Conservation (phyloP, 1,139 yeast genomes). For the Torulaspora pretoriensis region DNA sequence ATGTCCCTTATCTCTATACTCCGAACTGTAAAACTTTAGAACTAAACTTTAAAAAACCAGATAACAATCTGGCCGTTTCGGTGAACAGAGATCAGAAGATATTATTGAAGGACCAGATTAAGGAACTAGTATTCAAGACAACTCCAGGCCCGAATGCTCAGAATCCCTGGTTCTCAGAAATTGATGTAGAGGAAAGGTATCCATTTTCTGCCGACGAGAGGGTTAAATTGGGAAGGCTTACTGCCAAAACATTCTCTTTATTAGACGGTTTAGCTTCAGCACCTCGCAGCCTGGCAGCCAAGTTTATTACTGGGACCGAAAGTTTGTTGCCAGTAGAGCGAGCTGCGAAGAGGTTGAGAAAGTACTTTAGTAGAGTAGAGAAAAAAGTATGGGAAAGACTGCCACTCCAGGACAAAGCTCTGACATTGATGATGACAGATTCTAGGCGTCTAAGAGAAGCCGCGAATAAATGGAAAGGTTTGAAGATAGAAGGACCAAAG, state of each 20-base stretch:
- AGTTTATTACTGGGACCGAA: constrained; percentile 4
- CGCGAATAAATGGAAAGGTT: constrained; percentile 14
- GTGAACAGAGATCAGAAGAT: neutral
- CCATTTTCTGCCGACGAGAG: constrained; percentile 9
- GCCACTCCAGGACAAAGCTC: constrained; percentile 9
- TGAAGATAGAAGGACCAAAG: constrained; percentile 4
- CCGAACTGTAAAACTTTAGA: constrained; percentile 31
- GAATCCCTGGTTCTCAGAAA: constrained; percentile 23
- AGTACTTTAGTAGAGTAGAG: constrained; percentile 6
- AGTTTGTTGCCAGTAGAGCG: neutral
- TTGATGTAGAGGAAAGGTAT: constrained; percentile 24
- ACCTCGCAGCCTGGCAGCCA: neutral
- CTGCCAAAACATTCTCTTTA: constrained; percentile 4
- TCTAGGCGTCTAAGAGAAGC: constrained; percentile 2
- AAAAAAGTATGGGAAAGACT: constrained; percentile 9
- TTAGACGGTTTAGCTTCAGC: constrained; percentile 1
- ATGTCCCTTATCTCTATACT: constrained; percentile 58
- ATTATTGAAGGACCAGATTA: constrained; percentile 12
- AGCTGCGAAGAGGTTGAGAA: constrained; percentile 1
- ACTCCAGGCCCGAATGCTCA: constrained; percentile 3
- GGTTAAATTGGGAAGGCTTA: constrained; percentile 2
- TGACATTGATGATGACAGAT: constrained; percentile 7
- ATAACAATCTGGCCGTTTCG: neutral
- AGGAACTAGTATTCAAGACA: constrained; percentile 2
- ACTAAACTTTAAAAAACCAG: constrained; percentile 1